Percentiles rank a stretch among this genome's conserved stretches.
These are phyloP conservation scores for Rhizomucor miehei DNA, from an alignment of 371 early-diverging fungal species.

Conservation along the genomic window DNA sequence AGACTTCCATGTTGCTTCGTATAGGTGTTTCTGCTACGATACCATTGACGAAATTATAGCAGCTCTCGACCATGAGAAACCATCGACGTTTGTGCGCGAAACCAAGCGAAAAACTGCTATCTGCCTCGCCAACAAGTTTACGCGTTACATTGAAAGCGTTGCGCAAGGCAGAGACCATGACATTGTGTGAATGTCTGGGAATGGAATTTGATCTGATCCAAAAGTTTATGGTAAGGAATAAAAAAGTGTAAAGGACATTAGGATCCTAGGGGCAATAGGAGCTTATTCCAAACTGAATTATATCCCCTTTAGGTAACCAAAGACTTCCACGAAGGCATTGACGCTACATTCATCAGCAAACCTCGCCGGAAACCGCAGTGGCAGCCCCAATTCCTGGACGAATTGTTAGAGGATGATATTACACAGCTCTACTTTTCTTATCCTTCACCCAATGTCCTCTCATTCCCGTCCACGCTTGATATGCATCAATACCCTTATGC, in stretches of 20 bases:
- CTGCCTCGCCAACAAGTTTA: slow-evolving; percentile 85
- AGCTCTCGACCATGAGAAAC: slow-evolving; percentile 68
- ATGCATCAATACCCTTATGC: slow-evolving; percentile 71
- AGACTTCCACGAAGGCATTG: slow-evolving; percentile 91
- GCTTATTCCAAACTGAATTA: not conserved
- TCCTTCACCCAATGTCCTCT: slow-evolving; percentile 26
- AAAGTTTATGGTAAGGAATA: slow-evolving; percentile 74
- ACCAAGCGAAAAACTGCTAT: slow-evolving; percentile 64
- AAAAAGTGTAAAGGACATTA: slow-evolving; percentile 1
- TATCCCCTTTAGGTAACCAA: slow-evolving; percentile 45
- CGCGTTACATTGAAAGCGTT: slow-evolving; percentile 86
- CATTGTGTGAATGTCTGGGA: slow-evolving; percentile 77
- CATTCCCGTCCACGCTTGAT: slow-evolving; percentile 34
- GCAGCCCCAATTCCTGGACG: slow-evolving; percentile 54
- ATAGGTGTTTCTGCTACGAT: slow-evolving; percentile 64
- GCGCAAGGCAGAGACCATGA: slow-evolving; percentile 63
- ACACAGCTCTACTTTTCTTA: slow-evolving; percentile 62
- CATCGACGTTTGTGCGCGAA: slow-evolving; percentile 63
- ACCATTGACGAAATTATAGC: slow-evolving; percentile 80
- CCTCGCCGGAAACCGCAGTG: slow-evolving; percentile 71
- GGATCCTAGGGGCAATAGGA: not conserved
- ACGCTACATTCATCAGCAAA: slow-evolving; percentile 58
- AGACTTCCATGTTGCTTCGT: not conserved
- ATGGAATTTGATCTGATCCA: slow-evolving; percentile 85
- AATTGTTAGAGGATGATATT: slow-evolving; percentile 52